Percentiles rank a stretch among this genome's conserved stretches.
phyloP scores from a whole-genome alignment of 495 filamentous ascomycete species.

The Pyrenula aspistea region DNA sequence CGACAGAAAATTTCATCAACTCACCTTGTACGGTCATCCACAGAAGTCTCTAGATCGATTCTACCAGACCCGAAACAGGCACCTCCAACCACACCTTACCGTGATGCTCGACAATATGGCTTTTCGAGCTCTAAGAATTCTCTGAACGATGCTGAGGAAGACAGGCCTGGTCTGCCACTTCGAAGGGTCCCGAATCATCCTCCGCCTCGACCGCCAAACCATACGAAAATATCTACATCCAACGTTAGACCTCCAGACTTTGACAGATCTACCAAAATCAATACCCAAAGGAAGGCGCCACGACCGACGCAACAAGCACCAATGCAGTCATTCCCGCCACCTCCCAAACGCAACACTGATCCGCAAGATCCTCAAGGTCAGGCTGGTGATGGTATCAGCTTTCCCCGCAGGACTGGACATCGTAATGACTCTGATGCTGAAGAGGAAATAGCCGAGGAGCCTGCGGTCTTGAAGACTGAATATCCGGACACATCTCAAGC shows the following conservation, averaged over 20 bases:
- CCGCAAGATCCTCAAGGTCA: not conserved
- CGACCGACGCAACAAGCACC: not conserved
- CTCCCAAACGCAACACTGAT: constrained; percentile 27
- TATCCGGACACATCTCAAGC: constrained; percentile 79
- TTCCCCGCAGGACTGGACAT: not conserved
- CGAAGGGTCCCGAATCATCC: constrained; percentile 12
- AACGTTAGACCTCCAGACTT: not conserved
- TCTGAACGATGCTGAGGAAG: constrained; percentile 27
- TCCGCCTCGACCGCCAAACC: constrained; percentile 18
- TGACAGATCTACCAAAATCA: not conserved
- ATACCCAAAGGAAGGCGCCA: not conserved
- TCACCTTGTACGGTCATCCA: not conserved
- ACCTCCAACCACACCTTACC: not conserved
- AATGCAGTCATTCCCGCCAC: constrained; percentile 13
- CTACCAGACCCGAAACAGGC: not conserved
- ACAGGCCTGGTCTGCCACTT: constrained; percentile 49
- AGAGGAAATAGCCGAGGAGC: constrained; percentile 14
- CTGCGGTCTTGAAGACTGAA: constrained; percentile 28
- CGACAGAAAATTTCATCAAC: not conserved
- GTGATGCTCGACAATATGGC: not conserved
- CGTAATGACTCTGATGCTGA: constrained; percentile 17
- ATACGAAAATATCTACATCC: constrained; percentile 5
- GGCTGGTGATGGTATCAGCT: too few relatives aligned
- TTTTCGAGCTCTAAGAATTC: not conserved
- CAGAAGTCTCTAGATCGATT: not conserved